Conservation (phyloP, 208 protist genomes). For the Wallacemonas rigidus region DNA sequence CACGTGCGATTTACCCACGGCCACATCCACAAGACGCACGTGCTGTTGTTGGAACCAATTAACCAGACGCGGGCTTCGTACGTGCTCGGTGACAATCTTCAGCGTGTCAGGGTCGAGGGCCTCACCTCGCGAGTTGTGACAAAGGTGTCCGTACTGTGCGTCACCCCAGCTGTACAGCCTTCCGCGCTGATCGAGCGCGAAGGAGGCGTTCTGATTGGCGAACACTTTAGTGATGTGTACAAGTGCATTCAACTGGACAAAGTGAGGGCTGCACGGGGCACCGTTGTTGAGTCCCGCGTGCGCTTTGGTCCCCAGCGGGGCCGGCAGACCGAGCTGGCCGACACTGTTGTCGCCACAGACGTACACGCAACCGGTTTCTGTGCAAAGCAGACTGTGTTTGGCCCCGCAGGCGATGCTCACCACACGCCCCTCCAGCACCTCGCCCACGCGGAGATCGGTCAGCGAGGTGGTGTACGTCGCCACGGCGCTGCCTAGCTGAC, state of each 20-base stretch:
- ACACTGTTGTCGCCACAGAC: slow-evolving; percentile 72
- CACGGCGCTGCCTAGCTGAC: slow-evolving; percentile 69
- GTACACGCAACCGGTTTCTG: slow-evolving; percentile 65
- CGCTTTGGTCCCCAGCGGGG: slow-evolving; percentile 15
- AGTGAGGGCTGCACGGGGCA: slow-evolving; percentile 12
- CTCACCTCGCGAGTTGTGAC: slow-evolving; percentile 68
- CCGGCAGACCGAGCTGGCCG: slow-evolving; percentile 63
- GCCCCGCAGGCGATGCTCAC: slow-evolving; percentile 68
- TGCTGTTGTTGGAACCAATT: slow-evolving; percentile 77
- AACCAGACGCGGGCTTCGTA: slow-evolving; percentile 46
- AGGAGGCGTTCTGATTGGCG: slow-evolving; percentile 63
- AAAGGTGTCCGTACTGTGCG: slow-evolving; percentile 70
- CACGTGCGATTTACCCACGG: slow-evolving; percentile 61
- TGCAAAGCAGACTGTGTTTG: slow-evolving; percentile 63
- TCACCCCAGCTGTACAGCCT: slow-evolving; percentile 79
- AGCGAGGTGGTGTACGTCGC: slow-evolving; percentile 66
- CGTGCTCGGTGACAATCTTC: slow-evolving; percentile 51
- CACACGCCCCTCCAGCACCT: slow-evolving; percentile 40
- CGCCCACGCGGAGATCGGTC: slow-evolving; percentile 52
- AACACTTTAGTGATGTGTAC: slow-evolving; percentile 60
- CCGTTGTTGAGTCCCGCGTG: slow-evolving; percentile 16
- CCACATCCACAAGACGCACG: slow-evolving; percentile 62
- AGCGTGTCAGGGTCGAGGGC: slow-evolving; percentile 60
- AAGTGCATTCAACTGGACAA: slow-evolving; percentile 41
- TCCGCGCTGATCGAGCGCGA: slow-evolving; percentile 59